Base-by-base conservation (phyloP, 768 basidiomycete species). In the Kwoniella europaea region DNA sequence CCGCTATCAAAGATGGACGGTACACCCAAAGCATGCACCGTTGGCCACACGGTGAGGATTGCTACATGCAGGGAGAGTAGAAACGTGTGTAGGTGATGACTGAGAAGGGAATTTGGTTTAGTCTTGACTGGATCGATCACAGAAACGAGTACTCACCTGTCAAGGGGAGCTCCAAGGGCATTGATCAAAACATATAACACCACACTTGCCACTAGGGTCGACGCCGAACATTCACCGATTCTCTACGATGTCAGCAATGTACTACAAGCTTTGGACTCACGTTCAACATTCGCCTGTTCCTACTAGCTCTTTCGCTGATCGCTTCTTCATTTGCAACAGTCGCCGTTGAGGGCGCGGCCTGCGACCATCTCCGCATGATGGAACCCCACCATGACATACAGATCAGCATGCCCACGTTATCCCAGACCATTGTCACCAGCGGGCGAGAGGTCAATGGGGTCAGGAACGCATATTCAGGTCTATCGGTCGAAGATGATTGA, bases 301-400 rank as follows among this genome's bases (percentile, higher is more conserved):
- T 54, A 41, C 62, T 74, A 20, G 27, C 24, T 42, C 71, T 43
- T 22, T 69, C 79, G 85, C 35, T 50, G 12, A 65, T 12, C 29
- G 63, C 53, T 44, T 65, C 46, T 68, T 71, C 57, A 59, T 46
- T 61, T n/a, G 55, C 71, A 46, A 67, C 15, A 50, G 22, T 29
- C 35, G 65, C 29, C 65, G 52, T 70, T 35, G 35, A 18, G 1
- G 43, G 68, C 54, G 64, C 44, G 13, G 54, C 29, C 44, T 66
- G 44, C 58, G 71, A 87, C 90, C 90, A 91, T 24, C 84, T 77
- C 68, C 88, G 85, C 74, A 92, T 78, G 86, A 88, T 90, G 3
- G 87, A 87, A 1, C 87, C 89, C 91, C 92, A 94, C 89, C 90
- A 92, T 10, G 85, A 84, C 76, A 91, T 87, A 44, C 91, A 78